phyloP scores from a whole-genome alignment of 2,329 filamentous ascomycete genomes.

The Paracoccidioides lutzii region DNA sequence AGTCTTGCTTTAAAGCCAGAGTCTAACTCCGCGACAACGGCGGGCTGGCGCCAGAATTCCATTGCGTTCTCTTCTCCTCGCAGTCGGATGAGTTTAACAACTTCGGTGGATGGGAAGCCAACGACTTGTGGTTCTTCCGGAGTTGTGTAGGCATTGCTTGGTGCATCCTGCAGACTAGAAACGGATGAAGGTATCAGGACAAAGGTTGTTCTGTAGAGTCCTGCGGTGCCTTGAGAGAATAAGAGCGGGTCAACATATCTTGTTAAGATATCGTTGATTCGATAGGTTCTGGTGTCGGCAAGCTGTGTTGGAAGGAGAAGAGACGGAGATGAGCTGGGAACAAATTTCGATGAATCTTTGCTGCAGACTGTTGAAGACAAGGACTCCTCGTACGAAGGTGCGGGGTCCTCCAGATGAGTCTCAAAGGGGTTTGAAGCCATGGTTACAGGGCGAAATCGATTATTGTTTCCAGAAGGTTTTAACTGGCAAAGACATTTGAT shows the following conservation, averaged over 20 bases:
- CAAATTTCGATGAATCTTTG: conserved; percentile 18
- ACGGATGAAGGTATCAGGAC: conserved; percentile 35
- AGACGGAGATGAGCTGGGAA: conserved; percentile 12
- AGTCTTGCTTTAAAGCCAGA: conserved; percentile 21
- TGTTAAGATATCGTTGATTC: conserved; percentile 28
- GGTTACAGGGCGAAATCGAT: neutral
- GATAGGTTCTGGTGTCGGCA: conserved; percentile 26
- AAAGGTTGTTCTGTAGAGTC: conserved; percentile 32
- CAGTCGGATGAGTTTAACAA: conserved; percentile 28
- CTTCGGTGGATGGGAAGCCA: conserved; percentile 28
- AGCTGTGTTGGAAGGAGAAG: conserved; percentile 18
- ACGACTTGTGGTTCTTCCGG: conserved; percentile 22
- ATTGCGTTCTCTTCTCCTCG: conserved; percentile 28
- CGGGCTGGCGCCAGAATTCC: conserved; percentile 33
- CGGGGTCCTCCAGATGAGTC: conserved; percentile 16
- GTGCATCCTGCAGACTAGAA: conserved; percentile 16
- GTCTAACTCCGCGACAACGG: conserved; percentile 30
- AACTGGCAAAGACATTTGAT: neutral
- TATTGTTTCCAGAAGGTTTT: neutral
- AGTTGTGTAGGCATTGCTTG: conserved; percentile 11
- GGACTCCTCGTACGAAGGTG: conserved; percentile 24
- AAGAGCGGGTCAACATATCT: conserved; percentile 31
- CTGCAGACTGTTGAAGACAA: conserved; percentile 3
- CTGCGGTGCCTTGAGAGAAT: conserved; percentile 26
- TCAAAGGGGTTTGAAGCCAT: conserved; percentile 3